These are phyloP conservation scores for Phytophthora agathidicida DNA, from an alignment of 352 stramenopile genomes.

Conservation along the genomic window DNA sequence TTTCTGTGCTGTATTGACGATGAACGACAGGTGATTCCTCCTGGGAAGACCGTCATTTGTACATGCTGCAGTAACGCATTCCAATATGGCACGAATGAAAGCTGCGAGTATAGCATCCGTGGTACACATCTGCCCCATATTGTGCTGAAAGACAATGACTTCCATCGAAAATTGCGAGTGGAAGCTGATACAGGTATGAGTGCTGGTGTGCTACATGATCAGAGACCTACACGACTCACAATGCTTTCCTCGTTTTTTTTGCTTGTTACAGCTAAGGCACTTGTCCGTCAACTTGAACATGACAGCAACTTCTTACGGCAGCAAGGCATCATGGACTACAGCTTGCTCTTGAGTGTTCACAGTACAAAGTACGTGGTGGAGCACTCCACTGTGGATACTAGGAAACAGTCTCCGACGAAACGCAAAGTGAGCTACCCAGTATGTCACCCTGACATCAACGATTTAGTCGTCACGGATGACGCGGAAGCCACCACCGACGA, in stretches of 20 bases:
- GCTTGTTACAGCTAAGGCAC: slow-evolving; percentile 50
- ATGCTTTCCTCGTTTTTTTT: neutral
- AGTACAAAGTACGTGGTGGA: slow-evolving; percentile 88
- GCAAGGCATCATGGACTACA: slow-evolving; percentile 92
- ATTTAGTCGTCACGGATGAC: slow-evolving; percentile 40
- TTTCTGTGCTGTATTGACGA: neutral
- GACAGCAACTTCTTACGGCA: slow-evolving; percentile 79
- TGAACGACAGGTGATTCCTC: slow-evolving; percentile 59
- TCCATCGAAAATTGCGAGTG: slow-evolving; percentile 83
- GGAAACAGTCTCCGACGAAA: slow-evolving; percentile 64
- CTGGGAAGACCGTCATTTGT: slow-evolving; percentile 84
- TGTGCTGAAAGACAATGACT: slow-evolving; percentile 89
- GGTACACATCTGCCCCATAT: slow-evolving; percentile 78
- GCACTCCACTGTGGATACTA: slow-evolving; percentile 45
- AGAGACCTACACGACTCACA: slow-evolving; percentile 4
- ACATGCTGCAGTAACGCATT: slow-evolving; percentile 88
- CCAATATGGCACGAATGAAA: slow-evolving; percentile 69
- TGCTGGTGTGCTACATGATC: neutral
- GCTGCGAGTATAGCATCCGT: slow-evolving; percentile 81
- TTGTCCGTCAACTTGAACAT: slow-evolving; percentile 68
- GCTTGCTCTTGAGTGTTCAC: slow-evolving; percentile 84
- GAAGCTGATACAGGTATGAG: slow-evolving; percentile 53
- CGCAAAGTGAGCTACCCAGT: slow-evolving; percentile 76
- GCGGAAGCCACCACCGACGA: slow-evolving; percentile 52
- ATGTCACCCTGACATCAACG: slow-evolving; percentile 61